Conservation (phyloP, 306 rosid species). For the Quercus engelmannii region DNA sequence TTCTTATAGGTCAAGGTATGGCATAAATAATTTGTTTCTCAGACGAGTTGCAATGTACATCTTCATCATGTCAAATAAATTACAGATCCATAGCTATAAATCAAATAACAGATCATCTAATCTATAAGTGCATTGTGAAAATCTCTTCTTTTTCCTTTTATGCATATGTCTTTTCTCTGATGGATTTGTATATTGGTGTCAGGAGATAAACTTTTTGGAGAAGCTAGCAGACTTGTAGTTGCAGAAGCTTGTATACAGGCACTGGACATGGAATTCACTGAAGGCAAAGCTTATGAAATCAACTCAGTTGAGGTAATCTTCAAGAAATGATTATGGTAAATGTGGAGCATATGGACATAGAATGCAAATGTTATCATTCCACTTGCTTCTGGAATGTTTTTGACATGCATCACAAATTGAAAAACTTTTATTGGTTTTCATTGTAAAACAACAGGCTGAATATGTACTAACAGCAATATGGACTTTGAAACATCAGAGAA, state of each 20-base stretch:
- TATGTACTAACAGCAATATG: background rate
- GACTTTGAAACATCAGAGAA: too few relatives aligned
- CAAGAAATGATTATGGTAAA: constrained; percentile 6
- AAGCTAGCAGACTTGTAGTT: constrained; percentile 81
- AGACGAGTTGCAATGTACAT: background rate
- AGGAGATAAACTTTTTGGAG: constrained; percentile 94
- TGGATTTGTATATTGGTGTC: constrained; percentile 17
- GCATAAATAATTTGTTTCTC: constrained; percentile 37
- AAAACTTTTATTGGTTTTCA: background rate
- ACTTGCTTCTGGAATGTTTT: too few relatives aligned
- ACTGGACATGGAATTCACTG: constrained; percentile 73
- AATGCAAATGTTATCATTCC: too few relatives aligned
- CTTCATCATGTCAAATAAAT: background rate
- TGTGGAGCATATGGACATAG: background rate
- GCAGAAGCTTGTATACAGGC: constrained; percentile 97
- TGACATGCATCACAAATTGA: background rate
- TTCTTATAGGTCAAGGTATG: constrained; percentile 84
- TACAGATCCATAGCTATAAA: background rate
- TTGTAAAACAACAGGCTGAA: background rate
- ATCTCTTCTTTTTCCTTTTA: background rate
- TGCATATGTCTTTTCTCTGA: constrained; percentile 1
- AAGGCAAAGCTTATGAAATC: constrained; percentile 70
- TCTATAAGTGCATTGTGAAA: background rate
- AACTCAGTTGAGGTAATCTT: constrained; percentile 77
- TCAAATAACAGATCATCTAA: background rate